These are phyloP conservation scores for Diplodia intermedia DNA, from an alignment of 2,329 filamentous ascomycete genomes.

Conservation along the genomic window DNA sequence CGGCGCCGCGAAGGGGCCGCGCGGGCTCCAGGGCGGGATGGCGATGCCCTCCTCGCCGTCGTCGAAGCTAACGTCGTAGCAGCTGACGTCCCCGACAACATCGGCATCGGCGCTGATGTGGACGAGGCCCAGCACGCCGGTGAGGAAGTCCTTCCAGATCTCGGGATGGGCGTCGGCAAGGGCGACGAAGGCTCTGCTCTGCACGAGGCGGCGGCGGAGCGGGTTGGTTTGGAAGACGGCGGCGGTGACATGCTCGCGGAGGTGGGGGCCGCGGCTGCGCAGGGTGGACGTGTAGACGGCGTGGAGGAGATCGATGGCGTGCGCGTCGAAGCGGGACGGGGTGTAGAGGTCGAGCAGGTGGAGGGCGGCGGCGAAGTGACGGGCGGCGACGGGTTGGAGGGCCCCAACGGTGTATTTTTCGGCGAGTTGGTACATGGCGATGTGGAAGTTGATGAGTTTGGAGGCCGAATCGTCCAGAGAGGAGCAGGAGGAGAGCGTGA, in stretches of 20 bases:
- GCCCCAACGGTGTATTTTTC: not conserved
- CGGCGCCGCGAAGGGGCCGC: too few relatives aligned
- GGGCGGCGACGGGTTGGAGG: too few relatives aligned
- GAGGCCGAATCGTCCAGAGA: not conserved
- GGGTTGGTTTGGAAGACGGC: not conserved
- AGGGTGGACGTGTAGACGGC: not conserved
- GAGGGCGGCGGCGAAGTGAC: not conserved
- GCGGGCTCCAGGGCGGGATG: too few relatives aligned
- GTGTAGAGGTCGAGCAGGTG: not conserved
- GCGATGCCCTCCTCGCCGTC: too few relatives aligned
- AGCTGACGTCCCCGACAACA: too few relatives aligned
- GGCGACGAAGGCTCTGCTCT: not conserved
- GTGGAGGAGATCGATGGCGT: not conserved
- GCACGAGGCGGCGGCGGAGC: too few relatives aligned
- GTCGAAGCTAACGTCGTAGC: too few relatives aligned
- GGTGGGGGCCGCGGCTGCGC: not conserved
- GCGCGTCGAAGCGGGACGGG: not conserved
- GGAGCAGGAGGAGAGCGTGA: too few relatives aligned
- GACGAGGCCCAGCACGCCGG: not conserved
- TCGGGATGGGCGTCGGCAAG: not conserved
- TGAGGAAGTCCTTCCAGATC: constrained; percentile 1
- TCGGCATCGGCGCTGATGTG: too few relatives aligned
- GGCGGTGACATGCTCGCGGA: not conserved
- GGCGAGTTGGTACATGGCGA: not conserved
- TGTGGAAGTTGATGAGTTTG: not conserved